A percentile compares a stretch with the other conserved stretches of the same genome.
phyloP scores from a whole-genome alignment of 139 green algal genomes.

The Diplosphaera chodatii region DNA sequence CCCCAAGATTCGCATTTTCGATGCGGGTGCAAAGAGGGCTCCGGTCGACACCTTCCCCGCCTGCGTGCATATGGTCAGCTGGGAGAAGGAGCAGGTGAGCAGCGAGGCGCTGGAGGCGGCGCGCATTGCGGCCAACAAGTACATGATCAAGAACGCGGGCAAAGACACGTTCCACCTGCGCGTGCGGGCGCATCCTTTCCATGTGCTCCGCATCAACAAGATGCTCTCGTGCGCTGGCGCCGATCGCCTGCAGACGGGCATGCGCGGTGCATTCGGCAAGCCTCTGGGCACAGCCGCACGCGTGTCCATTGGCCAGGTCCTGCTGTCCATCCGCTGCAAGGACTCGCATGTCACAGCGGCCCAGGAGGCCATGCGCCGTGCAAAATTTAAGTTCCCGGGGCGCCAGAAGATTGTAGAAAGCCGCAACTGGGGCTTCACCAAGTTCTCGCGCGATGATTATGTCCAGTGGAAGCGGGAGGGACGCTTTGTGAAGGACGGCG shows the following conservation, averaged over 20 bases:
- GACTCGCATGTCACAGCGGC: slow-evolving; percentile 70
- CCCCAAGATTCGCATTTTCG: slow-evolving; percentile 99
- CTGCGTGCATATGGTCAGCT: slow-evolving; percentile 93
- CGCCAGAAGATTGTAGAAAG: slow-evolving; percentile 96
- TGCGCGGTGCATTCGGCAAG: slow-evolving; percentile 99
- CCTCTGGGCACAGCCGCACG: slow-evolving; percentile 82
- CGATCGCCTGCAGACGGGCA: slow-evolving; percentile 98
- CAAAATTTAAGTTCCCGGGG: slow-evolving; percentile 99
- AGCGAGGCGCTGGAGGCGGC: slow-evolving; percentile 92
- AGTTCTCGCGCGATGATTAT: slow-evolving; percentile 83
- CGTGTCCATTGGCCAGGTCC: slow-evolving; percentile 95
- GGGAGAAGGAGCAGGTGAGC: slow-evolving; percentile 90
- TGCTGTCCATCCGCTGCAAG: slow-evolving; percentile 95
- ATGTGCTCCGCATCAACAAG: slow-evolving; percentile 99
- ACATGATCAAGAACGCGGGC: slow-evolving; percentile 96
- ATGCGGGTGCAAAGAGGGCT: slow-evolving; percentile 92
- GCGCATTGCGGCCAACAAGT: slow-evolving; percentile 99
- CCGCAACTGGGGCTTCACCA: slow-evolving; percentile 98
- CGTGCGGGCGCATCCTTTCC: slow-evolving; percentile 95
- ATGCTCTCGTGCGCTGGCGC: slow-evolving; percentile 99
- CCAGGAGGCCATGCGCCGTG: slow-evolving; percentile 90
- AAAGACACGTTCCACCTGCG: slow-evolving; percentile 99
- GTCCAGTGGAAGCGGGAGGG: slow-evolving; percentile 87
- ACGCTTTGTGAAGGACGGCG: slow-evolving; percentile 79
- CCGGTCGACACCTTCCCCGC: slow-evolving; percentile 90